phyloP scores from a whole-genome alignment of 306 rosid species.

The Prosopis cineraria region DNA sequence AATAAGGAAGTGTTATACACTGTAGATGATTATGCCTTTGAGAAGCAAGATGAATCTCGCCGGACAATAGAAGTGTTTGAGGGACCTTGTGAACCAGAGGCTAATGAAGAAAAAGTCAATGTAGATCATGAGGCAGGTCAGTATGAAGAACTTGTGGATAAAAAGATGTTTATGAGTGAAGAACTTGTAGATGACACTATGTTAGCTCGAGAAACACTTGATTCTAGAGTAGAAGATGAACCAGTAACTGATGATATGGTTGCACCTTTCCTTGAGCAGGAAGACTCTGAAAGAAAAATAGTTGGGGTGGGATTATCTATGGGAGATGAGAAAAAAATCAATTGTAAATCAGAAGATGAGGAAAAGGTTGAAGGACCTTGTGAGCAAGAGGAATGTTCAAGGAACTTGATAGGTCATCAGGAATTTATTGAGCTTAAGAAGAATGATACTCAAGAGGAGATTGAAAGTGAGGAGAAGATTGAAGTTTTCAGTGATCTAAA shows the following conservation, averaged over 20 bases:
- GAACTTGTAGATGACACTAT: constrained; percentile 39
- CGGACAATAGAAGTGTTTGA: constrained; percentile 43
- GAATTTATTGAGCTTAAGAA: constrained; percentile 31
- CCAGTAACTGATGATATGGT: constrained; percentile 39
- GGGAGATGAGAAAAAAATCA: constrained; percentile 34
- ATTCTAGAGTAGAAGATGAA: constrained; percentile 35
- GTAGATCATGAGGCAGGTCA: constrained; percentile 32
- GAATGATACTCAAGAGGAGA: constrained; percentile 36
- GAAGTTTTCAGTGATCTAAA: constrained; percentile 34
- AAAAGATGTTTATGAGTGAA: constrained; percentile 33
- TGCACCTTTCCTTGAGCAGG: constrained; percentile 34
- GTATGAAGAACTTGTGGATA: constrained; percentile 36
- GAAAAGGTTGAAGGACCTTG: constrained; percentile 30
- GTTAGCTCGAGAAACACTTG: constrained; percentile 44
- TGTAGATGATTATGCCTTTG: constrained; percentile 20
- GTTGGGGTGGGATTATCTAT: constrained; percentile 33
- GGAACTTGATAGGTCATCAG: constrained; percentile 27
- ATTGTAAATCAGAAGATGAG: constrained; percentile 35
- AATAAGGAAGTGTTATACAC: constrained; percentile 1
- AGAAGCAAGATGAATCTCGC: constrained; percentile 44
- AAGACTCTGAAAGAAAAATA: constrained; percentile 42
- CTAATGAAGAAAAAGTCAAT: constrained; percentile 30
- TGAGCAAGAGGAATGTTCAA: constrained; percentile 38
- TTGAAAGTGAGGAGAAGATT: constrained; percentile 42
- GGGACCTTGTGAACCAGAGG: constrained; percentile 36